phyloP scores from a whole-genome alignment of 169 alveolate genomes.

The Ophryocystis elektroscirrha region DNA sequence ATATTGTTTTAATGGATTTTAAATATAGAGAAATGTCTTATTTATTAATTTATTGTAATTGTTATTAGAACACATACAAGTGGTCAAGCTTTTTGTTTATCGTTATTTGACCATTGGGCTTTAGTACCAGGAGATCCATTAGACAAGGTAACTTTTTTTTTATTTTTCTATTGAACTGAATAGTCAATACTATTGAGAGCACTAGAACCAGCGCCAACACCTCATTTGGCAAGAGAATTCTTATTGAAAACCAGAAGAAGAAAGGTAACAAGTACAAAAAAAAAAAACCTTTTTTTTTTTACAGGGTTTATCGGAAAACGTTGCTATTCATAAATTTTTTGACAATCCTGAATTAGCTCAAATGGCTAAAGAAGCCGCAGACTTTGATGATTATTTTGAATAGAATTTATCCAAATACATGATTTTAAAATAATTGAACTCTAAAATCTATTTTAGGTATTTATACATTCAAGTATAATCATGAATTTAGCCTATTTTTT shows the following conservation, averaged over 20 bases:
- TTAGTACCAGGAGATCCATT: constrained; percentile 96
- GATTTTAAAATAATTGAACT: too few species aligned
- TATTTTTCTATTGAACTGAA: background rate
- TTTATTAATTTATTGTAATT: too few species aligned
- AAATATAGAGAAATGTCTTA: too few species aligned
- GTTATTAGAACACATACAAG: constrained; percentile 64
- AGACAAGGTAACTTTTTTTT: constrained; percentile 49
- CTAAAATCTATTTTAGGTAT: too few species aligned
- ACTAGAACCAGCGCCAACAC: constrained; percentile 87
- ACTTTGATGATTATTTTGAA: too few species aligned
- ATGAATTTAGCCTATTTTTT: too few species aligned
- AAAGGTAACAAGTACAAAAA: constrained; percentile 46
- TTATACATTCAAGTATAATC: too few species aligned
- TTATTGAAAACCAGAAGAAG: constrained; percentile 89
- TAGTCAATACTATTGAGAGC: constrained; percentile 59
- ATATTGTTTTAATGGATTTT: too few species aligned
- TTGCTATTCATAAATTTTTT: constrained; percentile 54
- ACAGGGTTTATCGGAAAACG: constrained; percentile 52
- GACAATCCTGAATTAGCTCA: constrained; percentile 52
- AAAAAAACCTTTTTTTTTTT: background rate
- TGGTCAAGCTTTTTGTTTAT: constrained; percentile 85
- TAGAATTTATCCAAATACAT: too few species aligned
- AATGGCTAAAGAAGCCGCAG: constrained; percentile 30
- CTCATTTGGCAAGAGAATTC: constrained; percentile 89
- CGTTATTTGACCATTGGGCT: constrained; percentile 86